phyloP scores from a whole-genome alignment of 306 rosid genomes.

The Hylodesmum podocarpum region DNA sequence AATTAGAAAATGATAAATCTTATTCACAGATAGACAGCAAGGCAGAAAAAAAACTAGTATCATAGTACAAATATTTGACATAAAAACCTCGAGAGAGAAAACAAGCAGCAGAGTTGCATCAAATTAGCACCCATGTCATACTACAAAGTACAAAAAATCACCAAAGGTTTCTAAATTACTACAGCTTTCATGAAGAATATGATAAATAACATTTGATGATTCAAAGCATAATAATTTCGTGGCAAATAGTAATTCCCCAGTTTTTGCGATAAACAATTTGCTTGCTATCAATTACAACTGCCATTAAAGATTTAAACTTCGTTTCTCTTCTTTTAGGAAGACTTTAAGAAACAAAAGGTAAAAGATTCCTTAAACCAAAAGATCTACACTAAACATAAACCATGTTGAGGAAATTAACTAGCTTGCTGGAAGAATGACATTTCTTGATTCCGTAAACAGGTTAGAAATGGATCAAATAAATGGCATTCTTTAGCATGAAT shows the following conservation, averaged over 20 bases:
- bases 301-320: background rate
- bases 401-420: no score
- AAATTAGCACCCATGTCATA: background rate
- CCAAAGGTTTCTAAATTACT: constrained; percentile 3
- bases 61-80: background rate
- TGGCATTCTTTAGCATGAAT: no score
- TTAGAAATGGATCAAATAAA: no score
- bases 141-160: constrained; percentile 14
- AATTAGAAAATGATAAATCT: background rate
- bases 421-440: no score
- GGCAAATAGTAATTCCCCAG: background rate
- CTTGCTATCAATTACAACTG: background rate
- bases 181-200: background rate
- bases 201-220: background rate
- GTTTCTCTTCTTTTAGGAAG: background rate
- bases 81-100: background rate
- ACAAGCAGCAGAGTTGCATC: background rate
- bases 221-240: background rate
- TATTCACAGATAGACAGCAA: background rate
- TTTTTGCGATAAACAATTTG: background rate
- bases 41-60: constrained; percentile 11
- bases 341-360: background rate
- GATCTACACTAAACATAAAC: no score
- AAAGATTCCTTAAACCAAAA: background rate
- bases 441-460: no score